These are phyloP conservation scores for Phaseolus coccineus DNA, from an alignment of 331 rosid species.

Conservation along the genomic window DNA sequence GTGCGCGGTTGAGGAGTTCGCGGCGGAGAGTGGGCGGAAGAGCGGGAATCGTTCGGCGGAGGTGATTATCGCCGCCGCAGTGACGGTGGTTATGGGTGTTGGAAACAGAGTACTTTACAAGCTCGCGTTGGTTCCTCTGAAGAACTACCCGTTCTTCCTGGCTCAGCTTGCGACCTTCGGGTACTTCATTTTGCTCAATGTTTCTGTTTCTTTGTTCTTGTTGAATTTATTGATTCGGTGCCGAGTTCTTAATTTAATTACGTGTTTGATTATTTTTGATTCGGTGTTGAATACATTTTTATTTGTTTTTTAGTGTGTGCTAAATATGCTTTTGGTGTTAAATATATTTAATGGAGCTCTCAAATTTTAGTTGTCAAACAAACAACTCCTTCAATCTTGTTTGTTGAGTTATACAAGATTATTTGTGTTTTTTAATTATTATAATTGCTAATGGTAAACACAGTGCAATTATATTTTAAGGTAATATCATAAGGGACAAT, in stretches of 20 bases:
- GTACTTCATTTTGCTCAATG: slow-evolving; percentile 46
- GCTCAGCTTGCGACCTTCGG: slow-evolving; percentile 93
- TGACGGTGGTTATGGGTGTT: slow-evolving; percentile 77
- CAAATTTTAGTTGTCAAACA: neutral
- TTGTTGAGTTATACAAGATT: neutral
- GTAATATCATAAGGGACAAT: neutral
- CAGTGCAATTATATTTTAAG: neutral
- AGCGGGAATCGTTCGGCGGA: slow-evolving; percentile 59
- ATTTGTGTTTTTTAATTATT: neutral
- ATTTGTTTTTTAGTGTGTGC: neutral
- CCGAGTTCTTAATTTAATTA: neutral
- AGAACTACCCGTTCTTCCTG: slow-evolving; percentile 86
- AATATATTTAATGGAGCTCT: neutral
- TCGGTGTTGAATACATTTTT: neutral
- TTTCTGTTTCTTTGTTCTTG: neutral
- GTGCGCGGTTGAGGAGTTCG: slow-evolving; percentile 48
- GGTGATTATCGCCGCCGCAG: slow-evolving; percentile 66
- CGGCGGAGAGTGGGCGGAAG: slow-evolving; percentile 38
- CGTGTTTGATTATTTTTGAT: slow-evolving; percentile 1
- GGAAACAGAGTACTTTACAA: slow-evolving; percentile 84
- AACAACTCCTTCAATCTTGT: neutral
- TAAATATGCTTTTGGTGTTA: neutral
- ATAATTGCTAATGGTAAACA: neutral
- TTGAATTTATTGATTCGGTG: neutral
- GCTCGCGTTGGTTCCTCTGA: slow-evolving; percentile 87